Evolutionary conservation across 192 early-diverging fungal species (phyloP), one percentile per base, ranked within the genome.

Genomic region (Podila epicladia): DNA sequence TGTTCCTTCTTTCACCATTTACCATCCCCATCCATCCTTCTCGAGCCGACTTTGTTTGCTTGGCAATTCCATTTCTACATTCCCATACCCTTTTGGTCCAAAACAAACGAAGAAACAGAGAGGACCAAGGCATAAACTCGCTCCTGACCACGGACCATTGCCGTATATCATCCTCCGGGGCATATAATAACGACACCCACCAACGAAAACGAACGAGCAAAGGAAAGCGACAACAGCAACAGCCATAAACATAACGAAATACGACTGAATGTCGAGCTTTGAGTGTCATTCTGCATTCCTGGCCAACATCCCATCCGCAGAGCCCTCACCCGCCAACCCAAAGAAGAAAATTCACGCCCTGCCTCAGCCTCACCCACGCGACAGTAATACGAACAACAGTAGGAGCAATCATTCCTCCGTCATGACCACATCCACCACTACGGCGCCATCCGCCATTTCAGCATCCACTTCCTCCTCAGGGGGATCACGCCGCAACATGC

Each of bases 261-360:
- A 24, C 53, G 53, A 55, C 53, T 79, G 75, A 67, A 79, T 79
- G 75, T 79, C 75, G 31, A 63, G 50, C 75, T 79, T 79, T 51
- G 75, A 79, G 5, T 68, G 63, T 22, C 75, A 79, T 60, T 79
- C 75, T 51, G 55, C 70, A 63, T 79, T 79, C 65, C 55, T 79
- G 61, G 61, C 75, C 61, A 79, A 79, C 62, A 48, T 79, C 70
- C 53, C 75, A 5, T 63, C 75, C 1, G 50, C 50, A 17, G 69
- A 79, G 29, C 75, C 64, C 5, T 71, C 75, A 12, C 67, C 75
- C 2, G 64, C 65, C 50, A 77, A 67, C 24, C 60, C 69, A 50
- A 66, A 38, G 31, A 77, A 62, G 53, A 67, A 26, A 41, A 26
- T 57, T 19, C 64, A 62, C 69, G 53, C 69, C 22, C 69, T 71